Evolutionary conservation across 768 basidiomycete genomes (phyloP), one percentile per base, ranked within the genome.

Genomic region (Leccinum broughii): DNA sequence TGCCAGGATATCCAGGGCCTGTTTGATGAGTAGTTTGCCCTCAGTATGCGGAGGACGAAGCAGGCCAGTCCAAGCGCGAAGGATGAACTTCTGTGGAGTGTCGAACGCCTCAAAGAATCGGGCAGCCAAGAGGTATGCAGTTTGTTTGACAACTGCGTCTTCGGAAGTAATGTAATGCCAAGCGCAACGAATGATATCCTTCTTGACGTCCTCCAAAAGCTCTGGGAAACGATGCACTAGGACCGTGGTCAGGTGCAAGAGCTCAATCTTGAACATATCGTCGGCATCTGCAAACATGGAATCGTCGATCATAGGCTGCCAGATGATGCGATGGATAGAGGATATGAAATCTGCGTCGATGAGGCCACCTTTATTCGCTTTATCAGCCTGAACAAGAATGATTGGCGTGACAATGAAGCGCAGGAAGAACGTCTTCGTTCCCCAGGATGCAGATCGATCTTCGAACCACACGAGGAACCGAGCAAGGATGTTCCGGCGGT

Each of bases 171-270:
- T 91, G 66, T 88, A 92, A 67, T 88, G 84, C 94, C 94, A 98
- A 20, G 93, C 92, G 59, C 90, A 90, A 72, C 90, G 92, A 77
- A 98, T 95, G 65, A 98, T 87, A 61, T 95, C 92, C 72, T 95
- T 98, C 74, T 90, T 86, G 39, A 84, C 85, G 50, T 93, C 89
- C 60, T 85, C 85, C 48, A 97, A 80, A n/a, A 92, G 74, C n/a
- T 84, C 77, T 2, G 88, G 83, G 64, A 93, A 95, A 67, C 89
- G 82, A 61, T 95, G 90, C 4, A 98, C 89, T 61, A 99, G 82
- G 35, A 93, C 80, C 0, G 90, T 93, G 6, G 95, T 94, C 69
- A 98, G 77, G 66, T 95, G 89, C 44, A 98, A 80, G 17, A 97
- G 81, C 73, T 98, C 97, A 60, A 98, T 91, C 67, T 89, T 89